Percentiles rank a stretch among this genome's conserved stretches.
Evolutionary conservation across 768 basidiomycete genomes (phyloP).

Genomic region (Auricularia sp.): DNA sequence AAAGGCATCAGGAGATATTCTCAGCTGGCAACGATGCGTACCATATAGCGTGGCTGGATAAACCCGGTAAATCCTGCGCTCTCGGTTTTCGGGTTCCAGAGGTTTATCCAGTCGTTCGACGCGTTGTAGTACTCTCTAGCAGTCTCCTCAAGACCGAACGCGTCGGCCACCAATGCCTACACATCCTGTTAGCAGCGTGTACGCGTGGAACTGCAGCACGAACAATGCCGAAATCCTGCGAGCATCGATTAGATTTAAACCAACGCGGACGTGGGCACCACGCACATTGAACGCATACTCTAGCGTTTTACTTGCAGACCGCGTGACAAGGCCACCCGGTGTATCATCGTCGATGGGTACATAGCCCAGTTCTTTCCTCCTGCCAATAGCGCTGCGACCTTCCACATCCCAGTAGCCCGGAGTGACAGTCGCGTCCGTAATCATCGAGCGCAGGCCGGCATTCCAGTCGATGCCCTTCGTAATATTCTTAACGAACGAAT

Average conservation of each 20-base stretch:
- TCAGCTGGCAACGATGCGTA: too few species aligned
- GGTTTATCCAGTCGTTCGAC: conserved; percentile 11
- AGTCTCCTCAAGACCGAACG: conserved; percentile 5
- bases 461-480: conserved; percentile 19
- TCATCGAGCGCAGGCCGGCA: conserved; percentile 15
- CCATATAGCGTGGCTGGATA: conserved; percentile 12
- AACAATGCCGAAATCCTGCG: conserved; percentile 11
- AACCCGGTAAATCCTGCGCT: conserved; percentile 11
- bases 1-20: too few species aligned
- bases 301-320: conserved; percentile 2
- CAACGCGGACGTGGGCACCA: too few species aligned
- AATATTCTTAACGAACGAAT: conserved; percentile 20
- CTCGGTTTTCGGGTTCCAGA: conserved; percentile 11
- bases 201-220: not conserved
- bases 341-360: conserved; percentile 5
- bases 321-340: not conserved
- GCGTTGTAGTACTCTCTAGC: conserved; percentile 8
- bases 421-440: conserved; percentile 22
- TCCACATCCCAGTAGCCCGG: not conserved
- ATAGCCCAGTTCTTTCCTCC: conserved; percentile 2
- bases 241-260: too few species aligned
- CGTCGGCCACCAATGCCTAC: conserved; percentile 10
- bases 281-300: conserved; percentile 12
- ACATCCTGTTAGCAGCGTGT: not conserved
- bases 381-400: conserved; percentile 2